Evolutionary conservation across 805 yeast genomes (phyloP).

Genomic region (Yarrowia sp.): DNA sequence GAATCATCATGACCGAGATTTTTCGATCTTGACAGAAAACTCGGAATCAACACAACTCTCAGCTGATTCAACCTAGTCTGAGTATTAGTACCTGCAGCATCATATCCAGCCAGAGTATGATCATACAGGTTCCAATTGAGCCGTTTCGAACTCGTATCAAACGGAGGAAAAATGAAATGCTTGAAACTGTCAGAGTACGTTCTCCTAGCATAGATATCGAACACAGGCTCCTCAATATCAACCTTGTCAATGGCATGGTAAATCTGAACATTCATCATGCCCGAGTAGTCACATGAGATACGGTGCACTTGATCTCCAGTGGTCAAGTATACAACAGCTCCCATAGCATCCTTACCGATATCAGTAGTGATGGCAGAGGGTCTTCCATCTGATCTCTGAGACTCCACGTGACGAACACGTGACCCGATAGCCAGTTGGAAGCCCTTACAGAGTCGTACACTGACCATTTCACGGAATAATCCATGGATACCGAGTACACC

Average conservation of each 20-base stretch:
- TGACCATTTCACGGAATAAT: conserved; percentile 81
- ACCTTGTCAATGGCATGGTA: conserved; percentile 40
- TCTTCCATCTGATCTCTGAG: conserved; percentile 54
- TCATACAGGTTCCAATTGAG: conserved; percentile 92
- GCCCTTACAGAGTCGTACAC: conserved; percentile 76
- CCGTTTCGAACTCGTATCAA: conserved; percentile 40
- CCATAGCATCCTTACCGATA: conserved; percentile 47
- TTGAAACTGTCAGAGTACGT: conserved; percentile 11
- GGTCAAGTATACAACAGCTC: conserved; percentile 69
- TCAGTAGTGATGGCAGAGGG: conserved; percentile 57
- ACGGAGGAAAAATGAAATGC: conserved; percentile 22
- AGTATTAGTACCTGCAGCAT: conserved; percentile 48
- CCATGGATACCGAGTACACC: conserved; percentile 53
- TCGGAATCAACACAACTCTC: conserved; percentile 81
- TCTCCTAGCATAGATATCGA: conserved; percentile 10
- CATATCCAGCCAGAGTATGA: conserved; percentile 87
- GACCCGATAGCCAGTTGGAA: conserved; percentile 85
- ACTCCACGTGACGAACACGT: conserved; percentile 63
- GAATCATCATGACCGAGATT: conserved; percentile 40
- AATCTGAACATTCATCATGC: conserved; percentile 74
- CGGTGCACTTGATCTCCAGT: conserved; percentile 84
- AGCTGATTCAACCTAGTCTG: conserved; percentile 48
- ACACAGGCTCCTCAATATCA: conserved; percentile 20
- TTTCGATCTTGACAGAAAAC: conserved; percentile 34
- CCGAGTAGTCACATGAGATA: conserved; percentile 67